Evolutionary conservation across 371 early-diverging fungal genomes (phyloP), one percentile per base, ranked within the genome.

Genomic region (Scutellospora calospora): DNA sequence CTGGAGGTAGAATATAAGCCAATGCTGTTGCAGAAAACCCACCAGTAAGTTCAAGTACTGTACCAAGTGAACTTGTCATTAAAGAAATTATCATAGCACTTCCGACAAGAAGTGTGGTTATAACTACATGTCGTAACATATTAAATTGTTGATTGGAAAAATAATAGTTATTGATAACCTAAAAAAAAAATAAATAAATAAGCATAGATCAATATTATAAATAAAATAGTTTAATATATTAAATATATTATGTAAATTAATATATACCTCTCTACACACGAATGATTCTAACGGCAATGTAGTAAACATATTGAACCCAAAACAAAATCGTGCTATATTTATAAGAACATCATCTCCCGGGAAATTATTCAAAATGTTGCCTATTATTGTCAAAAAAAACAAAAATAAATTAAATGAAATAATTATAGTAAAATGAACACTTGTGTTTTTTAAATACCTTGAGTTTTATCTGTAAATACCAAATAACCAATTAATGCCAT

Each of bases 261-360:
- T 16, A 25, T 22, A 71, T 85, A 93, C 94, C 87, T 95, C 94
- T 60, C 95, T 89, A 74, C 93, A 93, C 52, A 95, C 95, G 85
- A 94, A 93, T 1, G 90, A 87, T 72, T 94, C 95, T 78, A 94
- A 84, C 1, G 94, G 95, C 38, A 93, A 86, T 9, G 95, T 95
- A 0, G 94, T 92, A 74, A 94, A 93, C 95, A 95, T 94, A 84
- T 94, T 94, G 54, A 95, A 87, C 9, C 94, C 95, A 83, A 95
- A 94, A 52, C 93, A 91, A 69, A 94, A 87, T 5, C 95, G 90
- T 8, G 95, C 94, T 65, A 95, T 87, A 82, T 94, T 95, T 83
- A 94, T 94, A 25, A 94, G 83, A 27, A 89, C 75, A 79, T 91
- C 90, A 81, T 93, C 90, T 18, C 89, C 87, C 1, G 94, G 90